Conservation (phyloP, 108 stramenopile genomes). For the Fistulifera solaris region DNA sequence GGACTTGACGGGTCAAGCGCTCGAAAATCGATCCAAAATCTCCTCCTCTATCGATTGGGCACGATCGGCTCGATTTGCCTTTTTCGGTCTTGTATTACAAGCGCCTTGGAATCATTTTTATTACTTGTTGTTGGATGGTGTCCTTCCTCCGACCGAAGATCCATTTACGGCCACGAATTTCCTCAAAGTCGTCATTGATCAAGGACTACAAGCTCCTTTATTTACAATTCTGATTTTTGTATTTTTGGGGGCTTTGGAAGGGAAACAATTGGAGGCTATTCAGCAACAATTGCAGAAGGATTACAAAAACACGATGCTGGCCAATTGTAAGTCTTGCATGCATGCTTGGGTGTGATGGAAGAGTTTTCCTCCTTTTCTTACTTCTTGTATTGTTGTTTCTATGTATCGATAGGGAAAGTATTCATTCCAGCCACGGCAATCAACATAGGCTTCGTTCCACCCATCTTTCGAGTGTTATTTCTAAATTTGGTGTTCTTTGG, state of each 20-base stretch:
- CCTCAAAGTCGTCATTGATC: conserved; percentile 77
- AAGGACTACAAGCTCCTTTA: conserved; percentile 88
- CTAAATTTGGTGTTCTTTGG: conserved; percentile 90
- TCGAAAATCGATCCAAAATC: conserved; percentile 25
- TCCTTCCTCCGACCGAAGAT: conserved; percentile 82
- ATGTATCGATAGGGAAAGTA: conserved; percentile 19
- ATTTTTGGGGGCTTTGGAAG: conserved; percentile 79
- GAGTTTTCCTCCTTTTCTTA: no score
- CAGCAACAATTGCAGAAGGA: conserved; percentile 65
- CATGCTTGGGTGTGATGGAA: no score
- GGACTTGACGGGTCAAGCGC: conserved; percentile 69
- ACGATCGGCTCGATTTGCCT: conserved; percentile 68
- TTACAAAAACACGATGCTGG: conserved; percentile 82
- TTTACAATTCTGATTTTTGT: conserved; percentile 89
- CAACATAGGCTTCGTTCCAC: conserved; percentile 87
- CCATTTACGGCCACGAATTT: conserved; percentile 78
- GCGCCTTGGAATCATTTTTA: conserved; percentile 94
- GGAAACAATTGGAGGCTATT: conserved; percentile 53
- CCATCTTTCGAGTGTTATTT: conserved; percentile 81
- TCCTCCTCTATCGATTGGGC: conserved; percentile 26
- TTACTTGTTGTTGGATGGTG: conserved; percentile 75
- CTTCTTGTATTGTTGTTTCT: not conserved
- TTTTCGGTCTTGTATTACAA: conserved; percentile 85
- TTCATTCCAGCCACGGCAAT: conserved; percentile 85
- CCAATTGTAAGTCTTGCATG: conserved; percentile 66